Conservation (phyloP, 768 basidiomycete genomes). For the Tulasnella sp. region DNA sequence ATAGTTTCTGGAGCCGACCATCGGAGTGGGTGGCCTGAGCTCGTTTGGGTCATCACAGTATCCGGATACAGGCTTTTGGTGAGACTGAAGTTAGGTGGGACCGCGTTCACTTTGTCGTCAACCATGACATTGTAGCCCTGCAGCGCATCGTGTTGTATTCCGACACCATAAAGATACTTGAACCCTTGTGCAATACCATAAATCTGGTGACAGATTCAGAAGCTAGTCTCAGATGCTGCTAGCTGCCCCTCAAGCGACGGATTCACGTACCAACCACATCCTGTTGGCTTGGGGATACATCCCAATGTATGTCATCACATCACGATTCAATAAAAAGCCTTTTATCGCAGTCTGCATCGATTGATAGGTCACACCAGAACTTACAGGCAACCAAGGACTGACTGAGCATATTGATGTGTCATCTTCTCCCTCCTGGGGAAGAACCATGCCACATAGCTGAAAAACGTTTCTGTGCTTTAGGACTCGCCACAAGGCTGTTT, state of each 20-base stretch:
- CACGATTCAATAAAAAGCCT: neutral
- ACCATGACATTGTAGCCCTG: neutral
- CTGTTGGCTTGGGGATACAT: neutral
- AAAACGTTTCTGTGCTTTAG: too few species aligned
- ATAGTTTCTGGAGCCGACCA: neutral
- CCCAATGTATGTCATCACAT: neutral
- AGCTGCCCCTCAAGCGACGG: neutral
- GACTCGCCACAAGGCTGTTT: too few species aligned
- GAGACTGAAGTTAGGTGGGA: neutral
- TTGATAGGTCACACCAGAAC: neutral
- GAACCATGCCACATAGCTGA: neutral
- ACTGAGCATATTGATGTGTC: neutral
- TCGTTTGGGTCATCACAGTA: too few species aligned
- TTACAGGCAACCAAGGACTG: neutral
- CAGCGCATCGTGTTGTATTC: neutral
- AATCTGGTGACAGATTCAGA: neutral
- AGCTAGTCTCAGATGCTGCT: too few species aligned
- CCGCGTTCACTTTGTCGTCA: neutral
- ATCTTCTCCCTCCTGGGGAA: neutral
- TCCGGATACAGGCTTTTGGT: neutral
- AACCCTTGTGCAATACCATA: neutral
- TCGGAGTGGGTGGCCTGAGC: neutral
- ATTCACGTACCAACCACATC: neutral
- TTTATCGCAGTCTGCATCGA: too few species aligned
- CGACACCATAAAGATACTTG: neutral